phyloP scores from a whole-genome alignment of 208 protist genomes.

The Tritrichomonas foetus region DNA sequence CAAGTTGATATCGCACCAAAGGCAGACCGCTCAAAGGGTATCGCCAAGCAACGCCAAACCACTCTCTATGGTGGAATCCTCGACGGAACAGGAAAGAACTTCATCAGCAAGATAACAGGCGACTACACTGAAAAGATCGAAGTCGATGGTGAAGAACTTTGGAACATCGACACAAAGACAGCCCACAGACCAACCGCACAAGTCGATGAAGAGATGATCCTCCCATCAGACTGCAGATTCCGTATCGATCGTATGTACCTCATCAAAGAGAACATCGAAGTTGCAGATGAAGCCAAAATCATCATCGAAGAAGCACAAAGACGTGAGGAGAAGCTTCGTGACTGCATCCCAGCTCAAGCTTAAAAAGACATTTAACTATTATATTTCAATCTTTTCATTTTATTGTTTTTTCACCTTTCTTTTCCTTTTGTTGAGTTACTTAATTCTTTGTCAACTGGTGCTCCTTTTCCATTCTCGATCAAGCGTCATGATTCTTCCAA shows the following conservation, averaged over 20 bases:
- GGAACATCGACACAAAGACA: background rate
- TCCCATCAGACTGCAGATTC: background rate
- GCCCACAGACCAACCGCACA: background rate
- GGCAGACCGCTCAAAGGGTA: background rate
- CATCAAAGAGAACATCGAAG: background rate
- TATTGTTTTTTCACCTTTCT: no score
- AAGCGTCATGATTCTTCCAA: no score
- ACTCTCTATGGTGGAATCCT: background rate
- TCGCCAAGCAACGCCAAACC: background rate
- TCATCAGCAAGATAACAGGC: background rate
- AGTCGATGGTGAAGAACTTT: background rate
- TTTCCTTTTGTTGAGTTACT: no score
- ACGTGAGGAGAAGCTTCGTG: background rate
- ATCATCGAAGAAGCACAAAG: slow-evolving; percentile 15
- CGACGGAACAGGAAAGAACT: background rate
- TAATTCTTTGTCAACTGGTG: no score
- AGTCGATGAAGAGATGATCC: background rate
- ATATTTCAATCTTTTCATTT: background rate
- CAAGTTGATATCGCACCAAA: background rate
- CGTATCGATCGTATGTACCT: background rate
- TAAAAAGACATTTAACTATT: background rate
- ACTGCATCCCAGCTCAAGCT: background rate
- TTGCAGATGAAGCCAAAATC: background rate
- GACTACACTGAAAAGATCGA: background rate
- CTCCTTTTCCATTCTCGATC: no score